Percentiles rank a stretch among this genome's conserved stretches.
Evolutionary conservation across 2,329 filamentous ascomycete genomes (phyloP).

Genomic region (Penicillium sp.): DNA sequence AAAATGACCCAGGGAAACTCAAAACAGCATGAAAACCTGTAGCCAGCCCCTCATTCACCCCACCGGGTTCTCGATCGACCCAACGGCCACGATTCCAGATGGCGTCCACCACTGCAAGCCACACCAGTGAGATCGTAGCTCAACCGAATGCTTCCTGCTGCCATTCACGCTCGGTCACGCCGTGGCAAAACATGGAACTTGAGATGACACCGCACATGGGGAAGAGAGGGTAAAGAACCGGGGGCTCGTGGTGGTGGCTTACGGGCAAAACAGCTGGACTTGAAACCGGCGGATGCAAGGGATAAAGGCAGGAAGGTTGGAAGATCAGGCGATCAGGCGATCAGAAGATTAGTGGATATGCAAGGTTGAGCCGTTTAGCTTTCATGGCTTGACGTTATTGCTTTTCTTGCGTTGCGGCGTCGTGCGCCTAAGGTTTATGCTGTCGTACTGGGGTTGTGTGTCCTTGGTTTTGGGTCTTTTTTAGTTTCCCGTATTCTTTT

Average conservation of each 20-base stretch:
- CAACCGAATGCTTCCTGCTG: constrained; percentile 11
- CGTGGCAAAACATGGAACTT: background rate
- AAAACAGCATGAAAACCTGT: background rate
- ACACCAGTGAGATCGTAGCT: constrained; percentile 18
- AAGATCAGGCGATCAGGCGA: constrained; percentile 19
- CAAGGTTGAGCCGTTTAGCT: constrained; percentile 13
- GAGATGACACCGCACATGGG: constrained; percentile 14
- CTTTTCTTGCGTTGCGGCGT: constrained; percentile 4
- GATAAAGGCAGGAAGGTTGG: background rate
- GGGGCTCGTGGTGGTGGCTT: background rate
- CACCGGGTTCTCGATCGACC: background rate
- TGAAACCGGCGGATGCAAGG: background rate
- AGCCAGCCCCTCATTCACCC: background rate
- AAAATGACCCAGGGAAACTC: background rate
- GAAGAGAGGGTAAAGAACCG: background rate
- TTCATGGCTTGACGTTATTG: constrained; percentile 15
- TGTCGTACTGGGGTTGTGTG: background rate
- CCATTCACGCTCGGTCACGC: constrained; percentile 1
- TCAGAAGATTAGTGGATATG: constrained; percentile 14
- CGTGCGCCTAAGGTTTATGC: background rate
- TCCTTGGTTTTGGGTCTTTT: background rate
- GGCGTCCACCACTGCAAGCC: constrained; percentile 13
- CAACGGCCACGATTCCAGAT: constrained; percentile 1
- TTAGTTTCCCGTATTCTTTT: constrained; percentile 1
- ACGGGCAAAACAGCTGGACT: background rate